phyloP scores from a whole-genome alignment of 331 rosid genomes.

The Dryas integrifolia region DNA sequence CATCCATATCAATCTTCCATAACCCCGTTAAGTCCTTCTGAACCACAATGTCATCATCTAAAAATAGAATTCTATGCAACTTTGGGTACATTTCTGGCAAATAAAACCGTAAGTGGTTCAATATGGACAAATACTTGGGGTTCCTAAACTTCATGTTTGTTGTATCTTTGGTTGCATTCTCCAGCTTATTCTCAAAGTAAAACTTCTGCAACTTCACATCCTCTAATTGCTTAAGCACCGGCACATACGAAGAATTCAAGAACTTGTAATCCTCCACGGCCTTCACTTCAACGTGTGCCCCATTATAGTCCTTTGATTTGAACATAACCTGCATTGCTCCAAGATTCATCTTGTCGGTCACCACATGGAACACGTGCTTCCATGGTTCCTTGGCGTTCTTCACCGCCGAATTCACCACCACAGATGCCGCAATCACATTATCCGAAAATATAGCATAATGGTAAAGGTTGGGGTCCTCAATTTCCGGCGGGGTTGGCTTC shows the following conservation, averaged over 20 bases:
- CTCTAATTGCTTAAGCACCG: constrained; percentile 81
- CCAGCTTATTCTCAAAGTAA: constrained; percentile 90
- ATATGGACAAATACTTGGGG: constrained; percentile 81
- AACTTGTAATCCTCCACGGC: constrained; percentile 94
- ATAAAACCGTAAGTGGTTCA: constrained; percentile 89
- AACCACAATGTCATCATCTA: constrained; percentile 93
- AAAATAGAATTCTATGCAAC: constrained; percentile 71
- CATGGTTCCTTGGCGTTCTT: constrained; percentile 87
- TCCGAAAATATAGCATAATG: constrained; percentile 93
- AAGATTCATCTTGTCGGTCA: constrained; percentile 95
- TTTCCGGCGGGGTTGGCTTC: constrained; percentile 56
- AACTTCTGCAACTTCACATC: constrained; percentile 79
- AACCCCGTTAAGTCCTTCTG: constrained; percentile 90
- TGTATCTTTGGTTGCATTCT: constrained; percentile 93
- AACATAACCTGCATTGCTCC: constrained; percentile 99
- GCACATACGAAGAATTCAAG: constrained; percentile 85
- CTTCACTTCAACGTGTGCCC: constrained; percentile 85
- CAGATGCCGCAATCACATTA: constrained; percentile 86
- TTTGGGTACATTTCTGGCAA: constrained; percentile 93
- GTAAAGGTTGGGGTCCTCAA: constrained; percentile 82
- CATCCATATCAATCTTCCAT: constrained; percentile 94
- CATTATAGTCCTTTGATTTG: constrained; percentile 76
- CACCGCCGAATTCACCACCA: constrained; percentile 85
- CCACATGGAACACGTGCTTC: constrained; percentile 96
- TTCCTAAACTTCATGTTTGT: constrained; percentile 92